phyloP scores from a whole-genome alignment of 1,284 basidiomycete genomes.

The Boletus smithii region DNA sequence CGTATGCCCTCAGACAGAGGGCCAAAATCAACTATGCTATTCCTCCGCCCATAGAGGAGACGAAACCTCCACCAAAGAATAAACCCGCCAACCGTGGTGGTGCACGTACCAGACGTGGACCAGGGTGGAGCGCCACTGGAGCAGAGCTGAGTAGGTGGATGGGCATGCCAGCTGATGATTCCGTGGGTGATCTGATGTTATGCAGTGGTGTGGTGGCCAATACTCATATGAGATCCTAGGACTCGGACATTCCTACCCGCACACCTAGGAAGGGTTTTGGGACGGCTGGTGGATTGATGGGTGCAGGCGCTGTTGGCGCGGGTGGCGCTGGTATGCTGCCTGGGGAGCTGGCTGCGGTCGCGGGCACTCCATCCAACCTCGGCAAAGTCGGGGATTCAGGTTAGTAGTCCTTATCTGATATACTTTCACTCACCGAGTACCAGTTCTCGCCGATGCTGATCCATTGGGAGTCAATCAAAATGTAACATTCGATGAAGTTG shows the following conservation, averaged over 20 bases:
- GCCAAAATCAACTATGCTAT: slow-evolving; percentile 73
- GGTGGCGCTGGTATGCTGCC: slow-evolving; percentile 53
- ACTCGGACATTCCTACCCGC: slow-evolving; percentile 65
- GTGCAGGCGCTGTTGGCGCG: slow-evolving; percentile 45
- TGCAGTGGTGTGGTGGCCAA: background rate
- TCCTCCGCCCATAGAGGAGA: slow-evolving; percentile 69
- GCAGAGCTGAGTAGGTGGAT: slow-evolving; percentile 73
- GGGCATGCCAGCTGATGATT: slow-evolving; percentile 68
- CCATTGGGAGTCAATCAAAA: slow-evolving; percentile 93
- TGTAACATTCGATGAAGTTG: slow-evolving; percentile 96
- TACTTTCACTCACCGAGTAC: slow-evolving; percentile 12
- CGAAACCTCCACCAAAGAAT: slow-evolving; percentile 46
- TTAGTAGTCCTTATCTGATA: slow-evolving; percentile 27
- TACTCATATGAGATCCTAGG: slow-evolving; percentile 38
- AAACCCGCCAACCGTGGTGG: slow-evolving; percentile 30
- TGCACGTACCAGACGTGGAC: slow-evolving; percentile 42
- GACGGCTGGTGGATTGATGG: slow-evolving; percentile 48
- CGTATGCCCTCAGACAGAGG: slow-evolving; percentile 63
- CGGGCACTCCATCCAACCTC: slow-evolving; percentile 74
- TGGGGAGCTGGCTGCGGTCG: slow-evolving; percentile 55
- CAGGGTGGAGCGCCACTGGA: slow-evolving; percentile 74
- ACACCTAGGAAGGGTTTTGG: slow-evolving; percentile 66
- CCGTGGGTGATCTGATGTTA: slow-evolving; percentile 41
- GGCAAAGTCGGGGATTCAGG: slow-evolving; percentile 80
- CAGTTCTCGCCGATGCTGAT: slow-evolving; percentile 92